phyloP scores from a whole-genome alignment of 2,329 filamentous ascomycete genomes.

The Clonostachys sp. region DNA sequence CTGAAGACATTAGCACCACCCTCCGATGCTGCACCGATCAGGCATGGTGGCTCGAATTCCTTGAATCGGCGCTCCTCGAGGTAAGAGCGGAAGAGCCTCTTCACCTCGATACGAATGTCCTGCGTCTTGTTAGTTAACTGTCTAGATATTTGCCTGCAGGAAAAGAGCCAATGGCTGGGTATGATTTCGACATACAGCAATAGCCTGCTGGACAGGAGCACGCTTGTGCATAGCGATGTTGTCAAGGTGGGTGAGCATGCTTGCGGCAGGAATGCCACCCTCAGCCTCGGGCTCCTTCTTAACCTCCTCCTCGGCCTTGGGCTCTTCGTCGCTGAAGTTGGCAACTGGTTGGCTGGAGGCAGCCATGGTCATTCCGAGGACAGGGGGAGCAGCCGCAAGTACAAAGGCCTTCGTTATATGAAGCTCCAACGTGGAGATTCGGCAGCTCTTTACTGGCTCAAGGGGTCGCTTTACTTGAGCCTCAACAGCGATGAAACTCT shows the following conservation, averaged over 20 bases:
- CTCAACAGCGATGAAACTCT: slow-evolving; percentile 80
- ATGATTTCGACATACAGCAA: slow-evolving; percentile 55
- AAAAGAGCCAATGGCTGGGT: background rate
- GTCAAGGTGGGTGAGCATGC: slow-evolving; percentile 79
- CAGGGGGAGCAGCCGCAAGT: slow-evolving; percentile 57
- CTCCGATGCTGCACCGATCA: slow-evolving; percentile 87
- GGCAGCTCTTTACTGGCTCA: slow-evolving; percentile 84
- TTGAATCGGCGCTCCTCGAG: slow-evolving; percentile 71
- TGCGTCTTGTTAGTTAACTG: slow-evolving; percentile 1
- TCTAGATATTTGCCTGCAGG: slow-evolving; percentile 7
- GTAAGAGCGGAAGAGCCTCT: slow-evolving; percentile 73
- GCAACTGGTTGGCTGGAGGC: slow-evolving; percentile 49
- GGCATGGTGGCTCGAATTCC: slow-evolving; percentile 82
- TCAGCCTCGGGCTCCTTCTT: slow-evolving; percentile 18
- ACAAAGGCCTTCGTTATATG: slow-evolving; percentile 85
- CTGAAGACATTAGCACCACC: slow-evolving; percentile 90
- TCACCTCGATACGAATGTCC: slow-evolving; percentile 48
- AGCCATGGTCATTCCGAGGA: slow-evolving; percentile 53
- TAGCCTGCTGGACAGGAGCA: slow-evolving; percentile 85
- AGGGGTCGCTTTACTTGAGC: slow-evolving; percentile 76
- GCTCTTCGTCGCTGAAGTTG: slow-evolving; percentile 55
- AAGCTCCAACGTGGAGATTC: slow-evolving; percentile 75
- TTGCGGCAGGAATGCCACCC: slow-evolving; percentile 59
- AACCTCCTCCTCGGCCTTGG: slow-evolving; percentile 32
- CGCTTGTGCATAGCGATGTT: slow-evolving; percentile 92